Conservation (phyloP, 176 grass and related monocot species). For the Hordeum marinum region DNA sequence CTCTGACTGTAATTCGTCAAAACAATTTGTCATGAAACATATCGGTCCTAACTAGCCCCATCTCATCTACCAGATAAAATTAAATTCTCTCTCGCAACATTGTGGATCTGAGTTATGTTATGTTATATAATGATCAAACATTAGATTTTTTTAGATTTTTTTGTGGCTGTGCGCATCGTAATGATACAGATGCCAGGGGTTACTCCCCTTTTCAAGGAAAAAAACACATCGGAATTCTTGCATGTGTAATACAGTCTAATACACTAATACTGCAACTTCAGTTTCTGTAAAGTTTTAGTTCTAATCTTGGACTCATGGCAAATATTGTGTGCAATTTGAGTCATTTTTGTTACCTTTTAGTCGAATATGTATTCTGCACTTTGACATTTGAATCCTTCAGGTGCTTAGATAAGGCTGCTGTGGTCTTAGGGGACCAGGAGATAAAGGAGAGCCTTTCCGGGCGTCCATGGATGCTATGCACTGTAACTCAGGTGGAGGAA, state of each 20-base stretch:
- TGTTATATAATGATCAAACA: neutral
- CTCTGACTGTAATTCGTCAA: neutral
- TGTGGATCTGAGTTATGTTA: neutral
- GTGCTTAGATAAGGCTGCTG: conserved; percentile 73
- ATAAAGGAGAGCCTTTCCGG: conserved; percentile 14
- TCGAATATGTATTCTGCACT: neutral
- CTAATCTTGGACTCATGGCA: neutral
- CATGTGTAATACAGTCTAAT: neutral
- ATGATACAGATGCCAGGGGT: too few species aligned
- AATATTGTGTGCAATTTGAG: neutral
- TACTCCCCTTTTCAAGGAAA: too few species aligned
- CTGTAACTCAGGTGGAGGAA: conserved; percentile 82
- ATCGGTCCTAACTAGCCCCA: neutral
- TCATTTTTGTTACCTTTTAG: neutral
- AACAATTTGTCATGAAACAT: neutral
- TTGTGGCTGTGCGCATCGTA: too few species aligned
- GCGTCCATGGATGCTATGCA: conserved; percentile 35
- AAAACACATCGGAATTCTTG: neutral
- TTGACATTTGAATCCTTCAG: conserved; percentile 31
- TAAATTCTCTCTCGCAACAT: neutral
- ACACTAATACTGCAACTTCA: neutral
- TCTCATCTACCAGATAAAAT: neutral
- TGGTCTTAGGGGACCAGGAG: conserved; percentile 41
- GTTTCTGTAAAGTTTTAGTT: neutral
- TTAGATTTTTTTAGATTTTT: neutral